Base-by-base conservation (phyloP, 2,329 filamentous ascomycete genomes). In the Ramichloridium luteum region DNA sequence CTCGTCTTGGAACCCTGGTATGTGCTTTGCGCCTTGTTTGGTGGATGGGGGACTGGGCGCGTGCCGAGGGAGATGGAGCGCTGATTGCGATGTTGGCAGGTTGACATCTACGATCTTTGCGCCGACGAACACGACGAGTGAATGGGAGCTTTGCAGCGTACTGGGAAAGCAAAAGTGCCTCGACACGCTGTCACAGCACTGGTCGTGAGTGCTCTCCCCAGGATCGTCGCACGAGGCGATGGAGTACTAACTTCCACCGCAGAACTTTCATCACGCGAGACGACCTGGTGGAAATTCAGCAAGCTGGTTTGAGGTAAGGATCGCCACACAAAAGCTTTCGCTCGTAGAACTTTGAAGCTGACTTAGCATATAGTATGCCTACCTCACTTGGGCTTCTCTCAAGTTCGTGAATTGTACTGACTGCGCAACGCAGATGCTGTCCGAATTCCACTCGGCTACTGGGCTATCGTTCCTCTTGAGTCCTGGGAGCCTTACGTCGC, bases 401-500 rank as follows among this genome's bases (percentile, higher is more conserved):
- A 17, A 3, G 9, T n/a, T n/a, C 3, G n/a, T 9, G 10, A 15
- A 12, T 12, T 16, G 13, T 23, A 27, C 32, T 22, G 25, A 13
- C 31, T 37, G n/a, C n/a, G n/a, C 4, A 34, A 39, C 32, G 32
- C 8, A 23, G 20, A 23, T n/a, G 20, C 39, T 12, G 35, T 46
- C 13, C 45, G 46, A 6, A 46, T 50, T 9, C 47, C 45, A 3
- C 20, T 49, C 12, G 47, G 46, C 4, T 48, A 47, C 30, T 48
- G 47, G 44, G 44, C 45, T 3, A 40, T 47, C 5, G 42, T 47
- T 18, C 20, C 45, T 5, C 27, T 38, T n/a, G 34, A 20, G 26
- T 33, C 34, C 15, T 25, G 20, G 14, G 16, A 26, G 20, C 20
- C 8, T 8, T 23, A n/a, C 20, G 20, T 23, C 20, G 8, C 20